Evolutionary conservation across 805 yeast species (phyloP).

Genomic region (Lipomyces oligophaga): DNA sequence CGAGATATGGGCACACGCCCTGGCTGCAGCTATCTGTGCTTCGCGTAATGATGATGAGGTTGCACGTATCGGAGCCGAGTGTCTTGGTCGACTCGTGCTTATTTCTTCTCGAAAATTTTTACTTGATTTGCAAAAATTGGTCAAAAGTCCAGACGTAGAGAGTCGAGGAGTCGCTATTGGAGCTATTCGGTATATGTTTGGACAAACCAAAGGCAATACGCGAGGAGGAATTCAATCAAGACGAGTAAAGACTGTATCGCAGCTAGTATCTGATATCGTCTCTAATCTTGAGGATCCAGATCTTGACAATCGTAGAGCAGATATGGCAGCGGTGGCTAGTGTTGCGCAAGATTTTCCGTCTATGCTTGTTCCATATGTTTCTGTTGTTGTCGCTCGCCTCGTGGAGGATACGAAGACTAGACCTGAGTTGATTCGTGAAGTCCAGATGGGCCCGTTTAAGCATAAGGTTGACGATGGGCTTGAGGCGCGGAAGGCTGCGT

Average conservation of each 20-base stretch:
- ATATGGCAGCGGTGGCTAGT: constrained; percentile 55
- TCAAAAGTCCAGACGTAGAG: constrained; percentile 28
- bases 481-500: constrained; percentile 65
- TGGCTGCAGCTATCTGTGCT: constrained; percentile 12
- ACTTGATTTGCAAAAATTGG: constrained; percentile 34
- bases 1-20: constrained; percentile 29
- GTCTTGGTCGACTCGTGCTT: constrained; percentile 28
- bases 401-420: constrained; percentile 54
- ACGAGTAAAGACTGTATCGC: constrained; percentile 30
- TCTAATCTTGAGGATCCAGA: constrained; percentile 39
- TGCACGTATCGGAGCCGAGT: constrained; percentile 20
- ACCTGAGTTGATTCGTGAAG: constrained; percentile 55
- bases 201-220: constrained; percentile 31
- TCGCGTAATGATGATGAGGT: constrained; percentile 4
- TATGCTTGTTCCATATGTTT: constrained; percentile 46
- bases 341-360: constrained; percentile 55
- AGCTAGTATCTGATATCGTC: constrained; percentile 33
- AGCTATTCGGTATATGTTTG: constrained; percentile 40
- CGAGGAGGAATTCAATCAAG: constrained; percentile 1
- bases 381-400: constrained; percentile 48
- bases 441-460: constrained; percentile 84
- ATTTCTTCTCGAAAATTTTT: constrained; percentile 36
- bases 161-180: constrained; percentile 36
- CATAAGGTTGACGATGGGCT: constrained; percentile 76
- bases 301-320: constrained; percentile 56